These are phyloP conservation scores for Kalaharituber pfeilii DNA, from an alignment of 2,329 filamentous ascomycete species.

Conservation along the genomic window DNA sequence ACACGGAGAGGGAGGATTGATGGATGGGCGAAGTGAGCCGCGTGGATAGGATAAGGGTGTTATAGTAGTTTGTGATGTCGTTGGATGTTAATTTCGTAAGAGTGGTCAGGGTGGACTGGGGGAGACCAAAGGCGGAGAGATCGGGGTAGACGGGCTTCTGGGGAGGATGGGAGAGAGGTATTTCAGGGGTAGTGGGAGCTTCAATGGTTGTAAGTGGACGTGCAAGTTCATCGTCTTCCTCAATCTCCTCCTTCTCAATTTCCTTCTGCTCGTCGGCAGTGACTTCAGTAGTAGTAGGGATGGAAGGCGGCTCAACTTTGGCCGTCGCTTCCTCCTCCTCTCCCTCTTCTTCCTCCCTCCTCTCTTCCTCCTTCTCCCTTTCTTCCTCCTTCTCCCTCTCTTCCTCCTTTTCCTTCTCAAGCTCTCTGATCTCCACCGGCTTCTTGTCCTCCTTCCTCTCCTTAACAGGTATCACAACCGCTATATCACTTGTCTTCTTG, in stretches of 20 bases:
- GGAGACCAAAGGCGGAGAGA: background rate
- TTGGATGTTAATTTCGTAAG: background rate
- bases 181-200: background rate
- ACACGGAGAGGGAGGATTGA: conserved; percentile 49
- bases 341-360: background rate
- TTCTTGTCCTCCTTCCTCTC: background rate
- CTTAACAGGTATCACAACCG: too few species aligned
- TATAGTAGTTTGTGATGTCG: conserved; percentile 6
- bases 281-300: background rate
- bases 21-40: conserved; percentile 39
- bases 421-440: too few species aligned
- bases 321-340: background rate
- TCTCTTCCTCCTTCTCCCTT: background rate
- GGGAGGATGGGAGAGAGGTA: background rate
- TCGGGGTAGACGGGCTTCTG: background rate
- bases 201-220: background rate
- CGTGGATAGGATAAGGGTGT: conserved; percentile 3
- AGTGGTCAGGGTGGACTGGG: background rate
- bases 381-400: background rate
- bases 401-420: background rate
- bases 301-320: background rate
- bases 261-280: background rate
- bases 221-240: too few species aligned
- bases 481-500: background rate
- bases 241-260: background rate